phyloP scores from a whole-genome alignment of 495 filamentous ascomycete genomes.

The Massariosphaeria phaeospora region DNA sequence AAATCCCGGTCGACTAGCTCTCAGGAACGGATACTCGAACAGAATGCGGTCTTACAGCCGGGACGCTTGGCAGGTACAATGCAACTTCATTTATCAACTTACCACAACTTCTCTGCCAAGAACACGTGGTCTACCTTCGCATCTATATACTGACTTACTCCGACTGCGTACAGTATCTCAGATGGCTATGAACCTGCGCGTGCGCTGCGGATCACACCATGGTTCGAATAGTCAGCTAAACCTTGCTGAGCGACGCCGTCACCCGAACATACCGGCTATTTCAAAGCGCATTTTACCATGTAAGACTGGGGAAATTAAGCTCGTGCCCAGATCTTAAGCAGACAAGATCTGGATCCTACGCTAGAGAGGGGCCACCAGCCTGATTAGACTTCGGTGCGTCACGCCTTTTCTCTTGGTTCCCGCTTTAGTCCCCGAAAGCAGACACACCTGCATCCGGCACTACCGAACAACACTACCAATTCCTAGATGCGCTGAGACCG shows the following conservation, averaged over 20 bases:
- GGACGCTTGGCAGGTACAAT: constrained; percentile 8
- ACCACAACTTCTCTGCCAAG: background rate
- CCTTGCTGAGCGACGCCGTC: background rate
- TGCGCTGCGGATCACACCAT: background rate
- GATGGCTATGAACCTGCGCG: background rate
- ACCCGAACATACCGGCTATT: background rate
- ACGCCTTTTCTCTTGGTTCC: constrained; percentile 14
- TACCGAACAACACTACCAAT: no score
- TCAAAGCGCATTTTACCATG: background rate
- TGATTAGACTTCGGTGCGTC: background rate
- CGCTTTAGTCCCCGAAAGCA: constrained; percentile 22
- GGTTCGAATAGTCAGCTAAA: background rate
- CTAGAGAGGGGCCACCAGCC: constrained; percentile 1
- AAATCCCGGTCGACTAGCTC: constrained; percentile 5
- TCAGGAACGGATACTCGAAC: constrained; percentile 1
- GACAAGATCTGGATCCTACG: background rate
- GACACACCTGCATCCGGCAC: no score
- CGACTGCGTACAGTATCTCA: no score
- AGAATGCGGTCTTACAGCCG: background rate
- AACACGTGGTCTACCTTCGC: background rate
- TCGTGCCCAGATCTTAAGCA: background rate
- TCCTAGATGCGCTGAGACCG: no score
- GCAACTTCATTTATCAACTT: background rate
- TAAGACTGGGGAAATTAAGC: background rate
- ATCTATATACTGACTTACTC: no score